A percentile compares a stretch with the other conserved stretches of the same genome.
Evolutionary conservation across 176 grass and related monocot species (phyloP).

Genomic region (Oryza longistaminata): DNA sequence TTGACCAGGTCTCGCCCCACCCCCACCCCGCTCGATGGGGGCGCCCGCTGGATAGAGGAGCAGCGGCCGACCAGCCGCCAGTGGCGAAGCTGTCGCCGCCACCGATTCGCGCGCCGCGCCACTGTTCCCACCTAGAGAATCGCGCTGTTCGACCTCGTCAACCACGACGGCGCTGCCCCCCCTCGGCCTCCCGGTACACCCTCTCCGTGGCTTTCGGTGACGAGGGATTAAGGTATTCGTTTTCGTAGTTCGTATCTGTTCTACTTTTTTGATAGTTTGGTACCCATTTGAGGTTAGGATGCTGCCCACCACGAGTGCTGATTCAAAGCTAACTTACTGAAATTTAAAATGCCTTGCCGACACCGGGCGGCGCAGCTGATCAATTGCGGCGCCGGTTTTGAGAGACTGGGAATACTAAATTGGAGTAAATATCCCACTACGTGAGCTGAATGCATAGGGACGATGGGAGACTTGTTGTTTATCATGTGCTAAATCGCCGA

Average conservation of each 20-base stretch:
- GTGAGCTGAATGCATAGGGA: background rate
- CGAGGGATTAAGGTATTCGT: constrained; percentile 14
- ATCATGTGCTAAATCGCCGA: background rate
- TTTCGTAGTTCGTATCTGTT: background rate
- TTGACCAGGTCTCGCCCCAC: background rate
- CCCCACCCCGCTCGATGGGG: background rate
- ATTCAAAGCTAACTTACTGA: background rate
- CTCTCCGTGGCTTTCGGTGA: background rate
- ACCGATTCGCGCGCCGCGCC: background rate
- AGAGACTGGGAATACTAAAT: background rate
- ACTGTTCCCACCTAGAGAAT: background rate
- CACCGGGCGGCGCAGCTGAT: constrained; percentile 3
- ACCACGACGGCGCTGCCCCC: background rate
- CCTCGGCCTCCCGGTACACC: background rate
- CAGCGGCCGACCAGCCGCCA: background rate
- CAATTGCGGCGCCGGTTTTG: background rate
- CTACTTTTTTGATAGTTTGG: background rate
- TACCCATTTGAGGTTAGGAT: background rate
- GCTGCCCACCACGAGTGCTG: background rate
- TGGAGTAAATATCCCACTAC: background rate
- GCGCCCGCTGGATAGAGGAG: background rate
- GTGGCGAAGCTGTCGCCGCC: background rate
- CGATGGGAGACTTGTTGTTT: background rate
- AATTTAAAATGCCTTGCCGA: constrained; percentile 10
- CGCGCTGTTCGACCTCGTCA: no score